These are phyloP conservation scores for Nannochloris sp. DNA, from an alignment of 139 green algal genomes.

Conservation along the genomic window DNA sequence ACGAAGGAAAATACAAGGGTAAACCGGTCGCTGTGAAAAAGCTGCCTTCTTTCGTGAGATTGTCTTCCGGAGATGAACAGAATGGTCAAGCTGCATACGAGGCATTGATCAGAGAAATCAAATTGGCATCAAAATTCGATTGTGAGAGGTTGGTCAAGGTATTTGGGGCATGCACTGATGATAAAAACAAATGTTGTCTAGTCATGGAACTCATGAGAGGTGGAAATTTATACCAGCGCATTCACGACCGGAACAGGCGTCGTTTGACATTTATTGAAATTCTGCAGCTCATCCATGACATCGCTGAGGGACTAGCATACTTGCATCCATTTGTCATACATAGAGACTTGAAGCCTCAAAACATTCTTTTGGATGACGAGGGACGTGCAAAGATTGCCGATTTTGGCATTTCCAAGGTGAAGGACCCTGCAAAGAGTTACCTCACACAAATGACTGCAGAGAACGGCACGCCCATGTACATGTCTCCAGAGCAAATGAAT, in stretches of 20 bases:
- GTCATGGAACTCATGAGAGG: slow-evolving; percentile 76
- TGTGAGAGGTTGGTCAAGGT: slow-evolving; percentile 45
- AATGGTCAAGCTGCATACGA: slow-evolving; percentile 17
- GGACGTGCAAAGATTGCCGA: slow-evolving; percentile 68
- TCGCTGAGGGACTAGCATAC: slow-evolving; percentile 56
- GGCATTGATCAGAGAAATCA: slow-evolving; percentile 54
- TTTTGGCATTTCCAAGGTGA: slow-evolving; percentile 67
- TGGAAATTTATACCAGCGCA: slow-evolving; percentile 56
- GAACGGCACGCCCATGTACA: slow-evolving; percentile 64
- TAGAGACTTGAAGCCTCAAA: slow-evolving; percentile 68
- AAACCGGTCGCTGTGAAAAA: slow-evolving; percentile 63
- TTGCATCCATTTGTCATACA: slow-evolving; percentile 74
- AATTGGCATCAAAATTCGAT: slow-evolving; percentile 45
- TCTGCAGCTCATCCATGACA: slow-evolving; percentile 52
- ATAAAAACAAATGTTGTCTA: slow-evolving; percentile 43
- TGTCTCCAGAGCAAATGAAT: slow-evolving; percentile 75
- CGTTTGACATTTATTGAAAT: slow-evolving; percentile 58
- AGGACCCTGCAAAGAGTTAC: slow-evolving; percentile 70
- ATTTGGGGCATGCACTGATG: slow-evolving; percentile 44
- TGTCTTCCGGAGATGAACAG: slow-evolving; percentile 4
- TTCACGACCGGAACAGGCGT: slow-evolving; percentile 48
- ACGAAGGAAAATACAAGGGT: slow-evolving; percentile 45
- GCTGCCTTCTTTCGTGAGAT: slow-evolving; percentile 46
- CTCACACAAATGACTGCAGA: slow-evolving; percentile 64
- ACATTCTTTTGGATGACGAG: slow-evolving; percentile 56